Conservation (phyloP, 2,329 filamentous ascomycete genomes). For the Fusarium sp. region DNA sequence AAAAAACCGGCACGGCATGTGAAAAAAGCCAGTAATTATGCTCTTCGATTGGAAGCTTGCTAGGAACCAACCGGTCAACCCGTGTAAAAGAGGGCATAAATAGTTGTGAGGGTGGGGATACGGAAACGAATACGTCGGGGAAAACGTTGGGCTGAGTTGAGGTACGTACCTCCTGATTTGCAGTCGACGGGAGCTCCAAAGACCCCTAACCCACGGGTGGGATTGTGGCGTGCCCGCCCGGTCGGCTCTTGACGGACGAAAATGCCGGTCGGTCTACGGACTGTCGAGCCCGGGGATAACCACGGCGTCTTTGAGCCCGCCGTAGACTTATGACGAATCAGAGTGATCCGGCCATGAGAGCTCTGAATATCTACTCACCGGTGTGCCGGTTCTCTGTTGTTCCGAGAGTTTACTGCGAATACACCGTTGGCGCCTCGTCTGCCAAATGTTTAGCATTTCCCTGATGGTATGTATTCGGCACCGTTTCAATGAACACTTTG, state of each 20-base stretch:
- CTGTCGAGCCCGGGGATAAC: neutral
- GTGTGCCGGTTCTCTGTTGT: neutral
- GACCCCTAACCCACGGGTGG: conserved; percentile 35
- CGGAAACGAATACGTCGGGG: conserved; percentile 40
- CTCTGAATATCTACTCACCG: neutral
- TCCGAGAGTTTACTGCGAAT: neutral
- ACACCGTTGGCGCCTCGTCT: neutral
- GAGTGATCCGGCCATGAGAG: neutral
- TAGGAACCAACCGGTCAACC: neutral
- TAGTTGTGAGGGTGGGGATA: conserved; percentile 11
- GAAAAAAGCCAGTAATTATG: neutral
- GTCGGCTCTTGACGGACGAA: neutral
- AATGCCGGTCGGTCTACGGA: neutral
- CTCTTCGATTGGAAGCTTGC: neutral
- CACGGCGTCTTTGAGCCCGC: neutral
- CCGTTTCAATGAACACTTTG: neutral
- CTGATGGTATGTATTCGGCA: neutral
- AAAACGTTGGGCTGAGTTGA: conserved; percentile 3
- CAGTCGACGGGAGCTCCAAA: neutral
- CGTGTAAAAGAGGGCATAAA: neutral
- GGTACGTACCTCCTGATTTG: neutral
- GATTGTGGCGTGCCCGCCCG: neutral
- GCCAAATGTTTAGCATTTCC: neutral
- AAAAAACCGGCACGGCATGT: neutral
- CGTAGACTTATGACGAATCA: neutral